A percentile compares a stretch with the other conserved stretches of the same genome.
Conservation (phyloP, 192 early-diverging fungal genomes). For the Backusella luteola region DNA sequence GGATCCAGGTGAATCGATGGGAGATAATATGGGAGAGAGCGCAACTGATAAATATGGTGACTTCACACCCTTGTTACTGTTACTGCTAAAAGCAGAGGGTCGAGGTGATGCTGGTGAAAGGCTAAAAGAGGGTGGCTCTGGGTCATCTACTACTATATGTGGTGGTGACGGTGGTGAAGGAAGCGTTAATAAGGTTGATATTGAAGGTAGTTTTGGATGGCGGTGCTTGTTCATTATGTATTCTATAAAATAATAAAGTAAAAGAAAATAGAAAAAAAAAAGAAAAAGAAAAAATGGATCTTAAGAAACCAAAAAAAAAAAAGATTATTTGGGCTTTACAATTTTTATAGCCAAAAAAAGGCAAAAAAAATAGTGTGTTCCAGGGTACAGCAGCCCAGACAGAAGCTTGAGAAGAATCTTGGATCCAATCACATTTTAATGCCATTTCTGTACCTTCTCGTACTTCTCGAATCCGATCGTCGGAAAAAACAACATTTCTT, state of each 20-base stretch:
- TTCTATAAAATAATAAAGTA: not conserved
- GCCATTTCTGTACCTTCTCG: conserved; percentile 6
- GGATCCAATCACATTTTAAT: conserved; percentile 17
- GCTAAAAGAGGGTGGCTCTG: not conserved
- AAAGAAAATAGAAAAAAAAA: conserved; percentile 3
- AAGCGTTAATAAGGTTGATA: conserved; percentile 8
- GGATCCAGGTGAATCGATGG: conserved; percentile 10
- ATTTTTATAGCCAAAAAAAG: conserved; percentile 1
- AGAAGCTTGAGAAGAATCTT: conserved; percentile 23
- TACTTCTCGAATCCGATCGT: conserved; percentile 18
- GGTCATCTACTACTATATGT: conserved; percentile 7
- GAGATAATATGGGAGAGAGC: conserved; percentile 13
- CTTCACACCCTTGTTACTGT: not conserved
- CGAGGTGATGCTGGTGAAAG: conserved; percentile 10
- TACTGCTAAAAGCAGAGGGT: not conserved
- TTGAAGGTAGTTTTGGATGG: conserved; percentile 4
- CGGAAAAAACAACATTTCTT: conserved; percentile 7
- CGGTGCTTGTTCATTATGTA: not conserved
- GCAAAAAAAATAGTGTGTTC: conserved; percentile 5
- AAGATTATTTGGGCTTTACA: not conserved
- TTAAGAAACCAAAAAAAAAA: conserved; percentile 14
- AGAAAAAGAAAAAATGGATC: conserved; percentile 3
- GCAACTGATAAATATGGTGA: not conserved
- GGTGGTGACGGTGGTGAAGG: conserved; percentile 1
- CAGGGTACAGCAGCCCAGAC: conserved; percentile 12